Percentiles rank a stretch among this genome's conserved stretches.
These are phyloP conservation scores for Venturia aucupariae DNA, from an alignment of 2,329 filamentous ascomycete species.

Conservation along the genomic window DNA sequence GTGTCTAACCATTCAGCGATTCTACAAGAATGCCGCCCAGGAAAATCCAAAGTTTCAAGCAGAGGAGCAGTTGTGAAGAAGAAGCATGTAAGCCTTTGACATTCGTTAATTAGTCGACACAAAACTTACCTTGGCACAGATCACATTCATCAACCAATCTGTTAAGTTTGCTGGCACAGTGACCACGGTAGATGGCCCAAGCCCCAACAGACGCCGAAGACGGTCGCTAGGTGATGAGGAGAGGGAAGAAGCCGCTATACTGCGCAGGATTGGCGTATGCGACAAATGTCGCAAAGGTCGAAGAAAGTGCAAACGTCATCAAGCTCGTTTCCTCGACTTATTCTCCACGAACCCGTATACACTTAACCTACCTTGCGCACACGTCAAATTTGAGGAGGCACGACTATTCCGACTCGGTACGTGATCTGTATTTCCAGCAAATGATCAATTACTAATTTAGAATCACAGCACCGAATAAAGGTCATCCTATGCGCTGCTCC, in stretches of 20 bases:
- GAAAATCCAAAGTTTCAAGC: background rate
- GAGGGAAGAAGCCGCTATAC: background rate
- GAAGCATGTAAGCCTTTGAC: background rate
- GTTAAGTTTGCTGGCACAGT: background rate
- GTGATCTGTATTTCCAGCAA: background rate
- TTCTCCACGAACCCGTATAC: background rate
- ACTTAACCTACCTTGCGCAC: slow-evolving; percentile 14
- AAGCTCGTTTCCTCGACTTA: slow-evolving; percentile 7
- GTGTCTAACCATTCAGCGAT: background rate
- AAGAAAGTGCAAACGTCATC: slow-evolving; percentile 4
- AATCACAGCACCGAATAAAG: background rate
- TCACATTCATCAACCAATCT: background rate
- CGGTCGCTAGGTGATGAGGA: background rate
- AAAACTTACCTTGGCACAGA: background rate
- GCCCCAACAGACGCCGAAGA: background rate
- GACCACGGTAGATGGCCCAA: background rate
- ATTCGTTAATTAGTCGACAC: background rate
- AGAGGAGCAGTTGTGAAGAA: too few species aligned
- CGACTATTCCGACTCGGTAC: slow-evolving; percentile 15
- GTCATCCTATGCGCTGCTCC: slow-evolving; percentile 11
- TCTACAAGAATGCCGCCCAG: background rate
- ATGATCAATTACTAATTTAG: background rate
- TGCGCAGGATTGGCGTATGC: background rate
- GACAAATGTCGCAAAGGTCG: background rate
- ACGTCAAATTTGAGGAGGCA: slow-evolving; percentile 15